These are phyloP conservation scores for Vitis cinerea DNA, from an alignment of 164 flowering plant species.

Conservation along the genomic window DNA sequence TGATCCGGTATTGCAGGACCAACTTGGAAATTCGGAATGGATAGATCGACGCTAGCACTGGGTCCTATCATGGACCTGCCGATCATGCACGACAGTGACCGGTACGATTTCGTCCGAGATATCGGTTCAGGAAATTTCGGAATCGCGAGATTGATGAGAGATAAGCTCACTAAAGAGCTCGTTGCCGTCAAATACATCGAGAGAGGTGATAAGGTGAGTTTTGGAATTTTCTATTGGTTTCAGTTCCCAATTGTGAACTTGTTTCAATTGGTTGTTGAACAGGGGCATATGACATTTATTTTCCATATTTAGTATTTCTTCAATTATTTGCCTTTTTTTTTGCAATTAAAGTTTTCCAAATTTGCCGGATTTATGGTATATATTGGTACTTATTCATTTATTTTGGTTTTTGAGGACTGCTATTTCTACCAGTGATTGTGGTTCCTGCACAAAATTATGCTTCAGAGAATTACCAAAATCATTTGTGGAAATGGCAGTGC, in stretches of 20 bases:
- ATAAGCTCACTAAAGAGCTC: slow-evolving; percentile 62
- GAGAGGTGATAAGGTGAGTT: slow-evolving; percentile 69
- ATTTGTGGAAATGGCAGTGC: too few relatives aligned
- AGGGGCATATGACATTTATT: background rate
- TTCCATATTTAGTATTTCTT: background rate
- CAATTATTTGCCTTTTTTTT: too few relatives aligned
- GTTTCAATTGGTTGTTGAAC: background rate
- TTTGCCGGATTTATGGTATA: too few relatives aligned
- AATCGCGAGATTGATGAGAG: slow-evolving; percentile 61
- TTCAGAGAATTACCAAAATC: too few relatives aligned
- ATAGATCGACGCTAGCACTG: slow-evolving; percentile 35
- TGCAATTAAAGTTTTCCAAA: too few relatives aligned
- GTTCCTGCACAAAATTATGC: too few relatives aligned
- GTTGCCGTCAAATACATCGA: slow-evolving; percentile 79
- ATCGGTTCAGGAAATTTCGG: slow-evolving; percentile 82
- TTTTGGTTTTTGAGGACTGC: too few relatives aligned
- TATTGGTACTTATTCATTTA: too few relatives aligned
- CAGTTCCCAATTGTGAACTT: background rate
- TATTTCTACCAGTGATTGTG: too few relatives aligned
- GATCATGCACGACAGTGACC: slow-evolving; percentile 84
- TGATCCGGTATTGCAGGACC: slow-evolving; percentile 3
- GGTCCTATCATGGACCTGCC: slow-evolving; percentile 69
- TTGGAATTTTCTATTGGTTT: slow-evolving; percentile 1
- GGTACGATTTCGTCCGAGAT: slow-evolving; percentile 69
- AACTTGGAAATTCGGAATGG: slow-evolving; percentile 25